Conservation (phyloP, 768 basidiomycete genomes). For the Crassisporium funariophilum region DNA sequence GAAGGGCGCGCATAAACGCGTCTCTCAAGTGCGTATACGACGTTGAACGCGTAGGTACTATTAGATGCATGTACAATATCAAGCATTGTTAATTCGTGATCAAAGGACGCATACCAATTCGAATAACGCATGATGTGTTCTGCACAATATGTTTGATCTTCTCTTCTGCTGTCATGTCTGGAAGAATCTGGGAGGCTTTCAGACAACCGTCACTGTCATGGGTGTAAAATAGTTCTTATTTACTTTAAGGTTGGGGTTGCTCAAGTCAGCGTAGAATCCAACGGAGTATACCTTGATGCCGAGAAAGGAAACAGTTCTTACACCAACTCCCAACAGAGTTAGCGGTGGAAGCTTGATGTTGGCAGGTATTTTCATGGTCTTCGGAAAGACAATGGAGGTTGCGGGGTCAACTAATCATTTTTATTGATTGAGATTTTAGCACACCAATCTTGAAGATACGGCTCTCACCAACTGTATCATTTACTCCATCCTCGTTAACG, state of each 20-base stretch:
- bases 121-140: constrained; percentile 70
- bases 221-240: constrained; percentile 11
- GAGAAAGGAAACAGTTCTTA: constrained; percentile 87
- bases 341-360: constrained; percentile 63
- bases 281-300: constrained; percentile 88
- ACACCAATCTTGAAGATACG: background rate
- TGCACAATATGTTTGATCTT: constrained; percentile 69
- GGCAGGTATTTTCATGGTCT: constrained; percentile 60
- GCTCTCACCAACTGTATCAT: constrained; percentile 30
- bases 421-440: background rate
- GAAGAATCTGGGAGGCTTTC: constrained; percentile 46
- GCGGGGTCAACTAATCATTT: constrained; percentile 62
- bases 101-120: constrained; percentile 56
- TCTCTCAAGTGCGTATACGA: constrained; percentile 81
- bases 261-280: constrained; percentile 85
- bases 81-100: background rate
- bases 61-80: background rate
- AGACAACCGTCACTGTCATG: background rate
- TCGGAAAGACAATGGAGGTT: constrained; percentile 76
- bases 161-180: constrained; percentile 60
- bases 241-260: constrained; percentile 64
- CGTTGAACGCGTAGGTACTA: constrained; percentile 82
- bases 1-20: constrained; percentile 77
- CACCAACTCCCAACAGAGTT: constrained; percentile 80
- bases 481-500: constrained; percentile 8